phyloP scores from a whole-genome alignment of 345 rosid species.

The Moricandia moricandioides region DNA sequence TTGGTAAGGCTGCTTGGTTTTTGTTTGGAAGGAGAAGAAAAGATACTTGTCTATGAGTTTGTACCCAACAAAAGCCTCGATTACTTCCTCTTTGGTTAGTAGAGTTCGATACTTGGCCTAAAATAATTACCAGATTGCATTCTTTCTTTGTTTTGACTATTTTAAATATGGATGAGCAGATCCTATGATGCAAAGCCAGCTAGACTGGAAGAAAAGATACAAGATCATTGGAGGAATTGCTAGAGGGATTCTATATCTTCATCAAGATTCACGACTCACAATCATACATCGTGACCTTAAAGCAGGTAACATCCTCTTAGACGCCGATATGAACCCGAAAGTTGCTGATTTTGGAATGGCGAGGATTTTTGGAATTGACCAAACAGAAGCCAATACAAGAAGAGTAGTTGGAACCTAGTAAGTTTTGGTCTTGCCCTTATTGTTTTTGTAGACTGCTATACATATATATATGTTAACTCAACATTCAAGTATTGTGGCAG shows the following conservation, averaged over 20 bases:
- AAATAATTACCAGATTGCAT: neutral
- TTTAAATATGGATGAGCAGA: conserved; percentile 6
- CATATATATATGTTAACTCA: neutral
- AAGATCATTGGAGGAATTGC: neutral
- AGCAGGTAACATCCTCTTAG: no score
- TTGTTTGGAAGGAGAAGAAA: no score
- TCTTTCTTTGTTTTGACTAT: neutral
- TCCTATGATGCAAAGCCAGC: neutral
- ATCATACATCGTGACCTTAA: no score
- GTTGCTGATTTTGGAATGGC: neutral
- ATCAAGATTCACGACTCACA: no score
- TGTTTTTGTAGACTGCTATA: neutral
- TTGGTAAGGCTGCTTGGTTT: neutral
- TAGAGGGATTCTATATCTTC: no score
- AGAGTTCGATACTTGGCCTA: neutral
- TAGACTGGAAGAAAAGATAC: conserved; percentile 2
- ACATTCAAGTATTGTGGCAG: neutral
- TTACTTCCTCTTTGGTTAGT: neutral
- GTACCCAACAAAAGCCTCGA: neutral
- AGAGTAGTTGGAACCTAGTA: neutral
- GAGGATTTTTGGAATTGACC: neutral
- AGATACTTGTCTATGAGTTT: neutral
- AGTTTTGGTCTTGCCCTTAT: neutral
- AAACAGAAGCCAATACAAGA: neutral
- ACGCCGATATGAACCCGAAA: neutral